A percentile compares a stretch with the other conserved stretches of the same genome.
These are phyloP conservation scores for Zasmidium cellare DNA, from an alignment of 2,329 filamentous ascomycete genomes.

Conservation along the genomic window DNA sequence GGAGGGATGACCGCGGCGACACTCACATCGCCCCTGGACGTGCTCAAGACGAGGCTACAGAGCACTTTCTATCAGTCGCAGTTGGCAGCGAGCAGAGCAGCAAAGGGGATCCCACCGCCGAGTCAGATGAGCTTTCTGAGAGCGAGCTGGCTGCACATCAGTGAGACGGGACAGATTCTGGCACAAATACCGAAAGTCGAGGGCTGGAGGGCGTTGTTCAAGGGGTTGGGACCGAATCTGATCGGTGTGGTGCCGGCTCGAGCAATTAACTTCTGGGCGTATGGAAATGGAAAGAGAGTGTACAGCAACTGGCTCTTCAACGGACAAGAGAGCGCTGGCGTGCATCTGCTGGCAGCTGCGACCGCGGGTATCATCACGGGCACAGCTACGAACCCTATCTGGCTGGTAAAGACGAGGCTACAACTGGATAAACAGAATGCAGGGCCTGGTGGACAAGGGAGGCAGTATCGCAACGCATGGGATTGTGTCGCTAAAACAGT, in stretches of 20 bases:
- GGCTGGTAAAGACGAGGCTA: conserved; percentile 90
- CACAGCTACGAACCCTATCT: conserved; percentile 93
- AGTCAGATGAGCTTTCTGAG: conserved; percentile 64
- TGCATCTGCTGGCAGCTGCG: conserved; percentile 76
- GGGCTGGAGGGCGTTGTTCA: conserved; percentile 86
- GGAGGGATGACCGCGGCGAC: conserved; percentile 89
- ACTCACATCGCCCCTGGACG: conserved; percentile 92
- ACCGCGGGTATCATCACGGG: conserved; percentile 81
- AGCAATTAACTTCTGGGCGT: conserved; percentile 91
- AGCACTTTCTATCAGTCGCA: conserved; percentile 93
- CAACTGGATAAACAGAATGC: conserved; percentile 87
- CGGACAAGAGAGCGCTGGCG: conserved; percentile 68
- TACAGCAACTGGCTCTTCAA: conserved; percentile 74
- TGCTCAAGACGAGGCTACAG: conserved; percentile 89
- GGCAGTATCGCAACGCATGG: conserved; percentile 82
- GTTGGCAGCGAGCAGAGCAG: conserved; percentile 66
- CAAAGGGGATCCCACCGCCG: conserved; percentile 55
- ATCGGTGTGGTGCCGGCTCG: conserved; percentile 86
- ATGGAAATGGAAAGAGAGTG: conserved; percentile 85
- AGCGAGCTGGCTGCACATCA: conserved; percentile 70
- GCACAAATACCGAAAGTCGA: conserved; percentile 76
- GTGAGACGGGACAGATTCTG: conserved; percentile 84
- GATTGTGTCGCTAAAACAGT: conserved; percentile 85
- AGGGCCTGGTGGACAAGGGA: conserved; percentile 52
- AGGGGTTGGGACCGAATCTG: conserved; percentile 86